These are phyloP conservation scores for Candida ortonii DNA, from an alignment of 805 yeast genomes.

Conservation along the genomic window DNA sequence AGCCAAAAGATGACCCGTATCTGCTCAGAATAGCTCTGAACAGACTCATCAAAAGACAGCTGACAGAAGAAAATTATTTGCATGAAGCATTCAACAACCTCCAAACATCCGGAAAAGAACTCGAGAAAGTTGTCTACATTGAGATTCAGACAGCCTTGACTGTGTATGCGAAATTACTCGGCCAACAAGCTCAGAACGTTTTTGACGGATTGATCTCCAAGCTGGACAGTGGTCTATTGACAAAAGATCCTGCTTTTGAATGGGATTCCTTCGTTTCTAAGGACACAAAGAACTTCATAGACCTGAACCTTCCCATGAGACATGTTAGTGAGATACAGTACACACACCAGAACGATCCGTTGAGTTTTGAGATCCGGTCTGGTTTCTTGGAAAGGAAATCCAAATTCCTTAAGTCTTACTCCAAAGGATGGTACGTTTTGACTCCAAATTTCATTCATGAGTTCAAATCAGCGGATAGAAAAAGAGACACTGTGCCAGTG, in stretches of 20 bases:
- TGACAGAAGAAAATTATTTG: conserved; percentile 79
- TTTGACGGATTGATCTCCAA: conserved; percentile 64
- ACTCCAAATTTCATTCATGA: conserved; percentile 90
- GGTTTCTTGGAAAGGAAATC: conserved; percentile 88
- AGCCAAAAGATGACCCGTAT: conserved; percentile 75
- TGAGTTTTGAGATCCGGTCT: conserved; percentile 65
- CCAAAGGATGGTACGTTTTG: conserved; percentile 85
- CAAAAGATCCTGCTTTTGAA: conserved; percentile 77
- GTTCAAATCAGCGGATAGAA: conserved; percentile 78
- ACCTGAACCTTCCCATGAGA: conserved; percentile 60
- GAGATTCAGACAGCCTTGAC: conserved; percentile 83
- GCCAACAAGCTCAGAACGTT: conserved; percentile 70
- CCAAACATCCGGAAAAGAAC: conserved; percentile 82
- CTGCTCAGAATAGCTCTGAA: conserved; percentile 70
- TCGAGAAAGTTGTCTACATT: conserved; percentile 81
- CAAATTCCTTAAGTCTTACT: conserved; percentile 86
- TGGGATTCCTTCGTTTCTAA: conserved; percentile 82
- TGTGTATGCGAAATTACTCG: conserved; percentile 65
- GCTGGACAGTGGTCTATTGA: conserved; percentile 65
- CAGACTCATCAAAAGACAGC: conserved; percentile 70
- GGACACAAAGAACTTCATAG: conserved; percentile 63
- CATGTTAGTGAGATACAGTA: conserved; percentile 60
- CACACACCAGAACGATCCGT: conserved; percentile 64
- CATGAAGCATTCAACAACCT: conserved; percentile 87
- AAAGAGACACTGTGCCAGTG: conserved; percentile 75